Percentiles rank a stretch among this genome's conserved stretches.
These are phyloP conservation scores for Phaffomyces antillensis DNA, from an alignment of 805 yeast genomes.

Conservation along the genomic window DNA sequence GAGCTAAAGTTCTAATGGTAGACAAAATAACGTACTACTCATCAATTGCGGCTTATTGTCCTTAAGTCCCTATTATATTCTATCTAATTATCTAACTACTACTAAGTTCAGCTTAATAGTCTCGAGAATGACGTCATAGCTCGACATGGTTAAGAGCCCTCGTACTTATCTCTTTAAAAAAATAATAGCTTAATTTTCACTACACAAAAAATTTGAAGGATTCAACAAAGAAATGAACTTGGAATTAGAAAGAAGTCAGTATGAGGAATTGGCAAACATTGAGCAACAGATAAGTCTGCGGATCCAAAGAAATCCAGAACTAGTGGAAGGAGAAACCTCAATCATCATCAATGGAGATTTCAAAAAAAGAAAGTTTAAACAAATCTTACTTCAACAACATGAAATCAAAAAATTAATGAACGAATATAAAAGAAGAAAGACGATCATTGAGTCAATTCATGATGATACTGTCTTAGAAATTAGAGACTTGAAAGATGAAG, in stretches of 20 bases:
- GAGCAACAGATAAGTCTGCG: constrained; percentile 62
- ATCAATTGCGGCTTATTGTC: no score
- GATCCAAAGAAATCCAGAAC: constrained; percentile 50
- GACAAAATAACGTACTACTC: no score
- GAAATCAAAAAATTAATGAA: constrained; percentile 50
- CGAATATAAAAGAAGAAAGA: constrained; percentile 33
- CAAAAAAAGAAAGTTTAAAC: constrained; percentile 39
- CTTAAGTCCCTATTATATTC: no score
- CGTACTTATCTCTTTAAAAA: no score
- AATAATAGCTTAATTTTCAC: no score
- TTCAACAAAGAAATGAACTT: constrained; percentile 19
- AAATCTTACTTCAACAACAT: constrained; percentile 55
- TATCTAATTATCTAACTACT: no score
- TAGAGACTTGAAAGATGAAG: constrained; percentile 10
- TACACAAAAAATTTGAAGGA: no score
- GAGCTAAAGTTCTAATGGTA: no score
- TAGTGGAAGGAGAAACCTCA: constrained; percentile 24
- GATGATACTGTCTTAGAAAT: background rate
- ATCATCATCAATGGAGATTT: constrained; percentile 21
- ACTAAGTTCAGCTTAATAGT: no score
- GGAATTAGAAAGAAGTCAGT: constrained; percentile 31
- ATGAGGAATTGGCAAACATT: constrained; percentile 66
- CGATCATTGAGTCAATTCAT: background rate
- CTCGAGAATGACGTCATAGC: no score
- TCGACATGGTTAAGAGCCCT: no score